phyloP scores from a whole-genome alignment of 768 basidiomycete genomes.

The Lanmaoa pseudosensibilis region DNA sequence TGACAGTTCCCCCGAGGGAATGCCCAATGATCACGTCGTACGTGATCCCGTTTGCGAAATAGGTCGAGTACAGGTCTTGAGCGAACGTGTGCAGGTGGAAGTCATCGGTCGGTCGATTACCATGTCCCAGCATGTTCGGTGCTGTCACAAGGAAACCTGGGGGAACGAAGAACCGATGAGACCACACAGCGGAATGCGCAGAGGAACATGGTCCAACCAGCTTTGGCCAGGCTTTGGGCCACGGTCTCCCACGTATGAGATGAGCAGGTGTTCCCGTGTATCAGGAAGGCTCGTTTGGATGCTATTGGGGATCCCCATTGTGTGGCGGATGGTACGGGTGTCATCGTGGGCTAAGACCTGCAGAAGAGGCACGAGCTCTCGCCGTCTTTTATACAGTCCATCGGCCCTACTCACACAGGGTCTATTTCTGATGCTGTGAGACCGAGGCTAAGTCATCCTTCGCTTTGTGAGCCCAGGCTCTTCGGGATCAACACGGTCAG shows the following conservation, averaged over 20 bases:
- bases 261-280: conserved; percentile 12
- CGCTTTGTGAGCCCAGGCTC: background rate
- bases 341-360: conserved; percentile 3
- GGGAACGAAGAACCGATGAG: background rate
- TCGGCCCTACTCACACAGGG: background rate
- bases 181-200: background rate
- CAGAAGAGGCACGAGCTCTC: no score
- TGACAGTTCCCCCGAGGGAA: conserved; percentile 14
- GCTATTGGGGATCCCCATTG: conserved; percentile 17
- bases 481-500: background rate
- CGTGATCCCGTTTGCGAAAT: conserved; percentile 9
- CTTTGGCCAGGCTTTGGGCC: conserved; percentile 6
- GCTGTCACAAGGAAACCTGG: conserved; percentile 17
- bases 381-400: background rate
- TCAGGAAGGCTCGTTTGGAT: conserved; percentile 16
- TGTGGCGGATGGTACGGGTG: conserved; percentile 13
- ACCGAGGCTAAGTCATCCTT: background rate
- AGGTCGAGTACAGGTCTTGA: conserved; percentile 14
- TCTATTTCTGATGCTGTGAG: conserved; percentile 9
- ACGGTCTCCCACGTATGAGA: conserved; percentile 18
- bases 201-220: background rate
- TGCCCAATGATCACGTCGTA: conserved; percentile 21
- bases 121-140: conserved; percentile 20
- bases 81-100: conserved; percentile 13
- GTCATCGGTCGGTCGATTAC: conserved; percentile 8